Base-by-base conservation (phyloP, 192 early-diverging fungal genomes). In the Dimargaris cristalligena region DNA sequence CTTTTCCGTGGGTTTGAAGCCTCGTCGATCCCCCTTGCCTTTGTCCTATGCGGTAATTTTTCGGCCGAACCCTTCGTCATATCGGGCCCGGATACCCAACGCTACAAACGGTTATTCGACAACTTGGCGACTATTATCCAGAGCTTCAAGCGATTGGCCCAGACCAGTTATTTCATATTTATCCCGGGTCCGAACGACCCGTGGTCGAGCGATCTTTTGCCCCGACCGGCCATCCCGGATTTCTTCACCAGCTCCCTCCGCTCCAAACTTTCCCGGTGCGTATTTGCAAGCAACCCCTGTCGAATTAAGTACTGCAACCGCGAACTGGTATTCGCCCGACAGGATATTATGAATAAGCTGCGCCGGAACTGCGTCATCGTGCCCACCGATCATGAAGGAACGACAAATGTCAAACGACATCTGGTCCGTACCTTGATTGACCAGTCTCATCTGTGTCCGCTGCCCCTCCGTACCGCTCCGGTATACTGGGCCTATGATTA, bases 161-260 rank as follows among this genome's bases (percentile, higher is more conserved):
- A 65, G n/a, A 52, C 32, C 3, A 65, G 64, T 52, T 79, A 84
- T 14, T 92, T 94, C 70, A 75, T 97, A 4, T 88, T 97, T 73
- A 83, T 97, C 0, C 93, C 93, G 14, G 93, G 93, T 2, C 72
- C 78, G 18, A 79, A 83, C 62, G 93, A 97, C 59, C 91, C 90
- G 13, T 87, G 83, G 83, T 75, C 70, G 1, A 73, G 72, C 1
- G 79, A 82, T 31, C 78, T 81, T 0, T 60, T 91, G 45, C 91
- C 93, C 0, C 76, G 82, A 46, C 79, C 83, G 10, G 71, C 79
- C 18, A 84, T 94, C 23, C 84, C 90, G 14, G 74, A 80, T 34
- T 76, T 73, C 54, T 87, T 89, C 58, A 85, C 85, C 0, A 65
- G 69, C 18, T 71, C 80, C 20, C 52, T 93, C 32, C 60, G 69